A percentile compares a stretch with the other conserved stretches of the same genome.
These are phyloP conservation scores for Parvularia atlantis DNA, from an alignment of 78 protist species.

Conservation along the genomic window DNA sequence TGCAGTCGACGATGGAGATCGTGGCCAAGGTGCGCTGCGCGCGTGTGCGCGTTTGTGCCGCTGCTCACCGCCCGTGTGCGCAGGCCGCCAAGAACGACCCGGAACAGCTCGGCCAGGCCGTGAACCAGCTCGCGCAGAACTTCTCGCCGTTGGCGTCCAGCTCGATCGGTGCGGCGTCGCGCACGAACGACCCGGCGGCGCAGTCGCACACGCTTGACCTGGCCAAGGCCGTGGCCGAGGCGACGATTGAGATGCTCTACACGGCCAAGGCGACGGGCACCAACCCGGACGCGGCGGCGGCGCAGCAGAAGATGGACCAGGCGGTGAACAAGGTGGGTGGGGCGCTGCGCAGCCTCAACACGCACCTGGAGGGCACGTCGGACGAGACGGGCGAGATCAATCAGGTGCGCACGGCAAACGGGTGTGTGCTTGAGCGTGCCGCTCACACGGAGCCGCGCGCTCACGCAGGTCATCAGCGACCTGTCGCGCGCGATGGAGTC, in stretches of 20 bases:
- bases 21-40: no score
- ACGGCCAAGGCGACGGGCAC: neutral
- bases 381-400: neutral
- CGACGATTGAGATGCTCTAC: neutral
- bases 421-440: neutral
- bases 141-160: neutral
- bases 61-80: no score
- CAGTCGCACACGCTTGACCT: neutral
- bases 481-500: neutral
- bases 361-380: no score
- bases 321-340: no score
- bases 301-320: neutral
- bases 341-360: no score
- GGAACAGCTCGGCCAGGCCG: neutral
- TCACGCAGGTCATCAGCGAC: neutral
- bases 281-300: neutral
- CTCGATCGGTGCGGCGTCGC: neutral
- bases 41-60: no score
- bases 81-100: neutral
- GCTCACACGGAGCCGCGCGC: no score
- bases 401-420: neutral
- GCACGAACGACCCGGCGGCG: neutral
- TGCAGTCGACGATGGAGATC: neutral
- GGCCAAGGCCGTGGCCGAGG: neutral
- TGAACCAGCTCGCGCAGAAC: neutral